phyloP scores from a whole-genome alignment of 106 monocot species.

The Narthecium ossifragum region DNA sequence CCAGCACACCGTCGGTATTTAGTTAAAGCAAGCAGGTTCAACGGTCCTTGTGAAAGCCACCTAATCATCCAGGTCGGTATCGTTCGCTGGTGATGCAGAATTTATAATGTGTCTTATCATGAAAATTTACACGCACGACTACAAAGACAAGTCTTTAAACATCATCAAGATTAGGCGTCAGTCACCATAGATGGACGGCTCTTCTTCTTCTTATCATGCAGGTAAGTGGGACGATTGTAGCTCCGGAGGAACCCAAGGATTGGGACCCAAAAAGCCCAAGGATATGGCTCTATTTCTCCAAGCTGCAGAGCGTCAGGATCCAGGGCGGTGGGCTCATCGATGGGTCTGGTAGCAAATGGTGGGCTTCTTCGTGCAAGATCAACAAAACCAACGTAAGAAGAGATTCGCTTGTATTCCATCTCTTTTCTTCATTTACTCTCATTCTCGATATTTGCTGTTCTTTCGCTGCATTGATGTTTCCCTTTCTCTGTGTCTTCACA shows the following conservation, averaged over 20 bases:
- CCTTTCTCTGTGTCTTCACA: conserved; percentile 19
- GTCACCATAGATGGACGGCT: too few species aligned
- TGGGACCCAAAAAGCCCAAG: conserved; percentile 77
- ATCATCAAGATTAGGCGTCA: too few species aligned
- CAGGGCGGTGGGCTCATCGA: conserved; percentile 84
- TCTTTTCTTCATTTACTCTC: background rate
- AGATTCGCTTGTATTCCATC: background rate
- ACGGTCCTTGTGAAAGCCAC: conserved; percentile 62
- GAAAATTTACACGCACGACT: too few species aligned
- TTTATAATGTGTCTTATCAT: too few species aligned
- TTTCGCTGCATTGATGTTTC: background rate
- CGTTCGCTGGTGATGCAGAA: too few species aligned
- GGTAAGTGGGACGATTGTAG: conserved; percentile 75
- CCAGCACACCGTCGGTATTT: conserved; percentile 46
- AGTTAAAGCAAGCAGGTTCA: conserved; percentile 59
- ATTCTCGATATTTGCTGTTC: background rate
- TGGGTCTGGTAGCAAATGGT: conserved; percentile 93
- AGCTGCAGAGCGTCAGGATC: conserved; percentile 42
- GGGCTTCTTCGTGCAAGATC: conserved; percentile 95
- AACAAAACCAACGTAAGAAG: conserved; percentile 67
- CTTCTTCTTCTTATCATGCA: too few species aligned
- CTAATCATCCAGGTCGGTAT: conserved; percentile 67
- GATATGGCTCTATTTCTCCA: conserved; percentile 63
- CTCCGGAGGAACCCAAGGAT: conserved; percentile 63
- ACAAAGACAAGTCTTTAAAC: too few species aligned